Base-by-base conservation (phyloP, 2,329 filamentous ascomycete species). In the Sclerotiophoma versabilis region DNA sequence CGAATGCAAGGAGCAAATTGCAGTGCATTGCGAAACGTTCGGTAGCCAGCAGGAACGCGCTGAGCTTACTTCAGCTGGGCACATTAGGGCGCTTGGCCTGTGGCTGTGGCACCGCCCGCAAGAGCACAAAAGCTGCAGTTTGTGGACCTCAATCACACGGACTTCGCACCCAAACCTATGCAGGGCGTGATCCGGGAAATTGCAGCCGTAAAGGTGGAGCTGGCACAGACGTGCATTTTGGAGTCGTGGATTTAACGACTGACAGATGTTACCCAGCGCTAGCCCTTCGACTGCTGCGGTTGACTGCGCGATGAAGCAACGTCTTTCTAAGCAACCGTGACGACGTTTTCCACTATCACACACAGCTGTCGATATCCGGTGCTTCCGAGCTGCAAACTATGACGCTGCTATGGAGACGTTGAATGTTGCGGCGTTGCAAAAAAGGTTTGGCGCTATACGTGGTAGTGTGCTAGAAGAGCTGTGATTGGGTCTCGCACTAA, bases 1-100 rank as follows among this genome's bases (percentile, higher is more conserved):
- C 14, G 12, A 39, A 34, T 29, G 51, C 39, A 54, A 49, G 45
- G 51, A 49, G 51, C 45, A 41, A 30, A 41, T 41, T 49, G 29
- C 29, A 25, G n/a, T 48, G 32, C 51, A 46, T 46, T 54, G 45
- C 51, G 51, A 49, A 54, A 54, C 51, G 27, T 34, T 54, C 51
- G 51, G 51, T 17, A 45, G 12, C 33, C 51, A 45, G 51, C 45
- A 54, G 45, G 34, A 29, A 49, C 44, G 38, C 44, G 43, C 37
- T 48, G 44, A 29, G 43, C 43, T 42, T 47, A 37, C 43, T 52
- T 15, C 14, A 17, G 33, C 41, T 47, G 12, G 32, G 41, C 9
- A 15, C 25, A 11, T 12, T 25, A 34, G 9, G 30, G 43, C 43
- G 29, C 43, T 22, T 54, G 37, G 26, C 25, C 29, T 49, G 45